phyloP scores from a whole-genome alignment of 1,284 basidiomycete genomes.

The Porodaedalea pini region DNA sequence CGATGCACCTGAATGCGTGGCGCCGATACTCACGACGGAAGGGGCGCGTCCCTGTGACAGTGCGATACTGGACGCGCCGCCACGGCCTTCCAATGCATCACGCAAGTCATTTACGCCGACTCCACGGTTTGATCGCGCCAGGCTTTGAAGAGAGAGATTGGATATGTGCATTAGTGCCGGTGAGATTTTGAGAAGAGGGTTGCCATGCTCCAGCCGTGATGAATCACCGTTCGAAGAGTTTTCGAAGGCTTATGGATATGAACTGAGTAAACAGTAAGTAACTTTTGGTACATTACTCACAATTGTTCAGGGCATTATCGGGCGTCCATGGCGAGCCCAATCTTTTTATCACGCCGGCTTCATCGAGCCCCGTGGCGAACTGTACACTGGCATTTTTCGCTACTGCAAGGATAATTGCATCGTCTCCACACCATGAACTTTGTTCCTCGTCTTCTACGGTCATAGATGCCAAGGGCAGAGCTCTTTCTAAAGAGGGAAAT shows the following conservation, averaged over 20 bases:
- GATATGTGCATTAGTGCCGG: slow-evolving; percentile 85
- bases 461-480: slow-evolving; percentile 30
- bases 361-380: slow-evolving; percentile 60
- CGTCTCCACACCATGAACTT: slow-evolving; percentile 18
- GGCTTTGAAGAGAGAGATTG: slow-evolving; percentile 78
- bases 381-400: slow-evolving; percentile 51
- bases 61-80: slow-evolving; percentile 72
- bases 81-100: slow-evolving; percentile 80
- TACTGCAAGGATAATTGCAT: slow-evolving; percentile 53
- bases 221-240: slow-evolving; percentile 53
- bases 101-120: slow-evolving; percentile 84
- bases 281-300: slow-evolving; percentile 44
- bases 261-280: not conserved
- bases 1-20: slow-evolving; percentile 42
- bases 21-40: slow-evolving; percentile 74
- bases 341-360: slow-evolving; percentile 48
- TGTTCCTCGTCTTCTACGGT: not conserved
- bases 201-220: slow-evolving; percentile 59
- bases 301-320: slow-evolving; percentile 69
- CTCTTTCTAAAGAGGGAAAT: slow-evolving; percentile 35
- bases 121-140: slow-evolving; percentile 68
- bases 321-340: slow-evolving; percentile 68
- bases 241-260: slow-evolving; percentile 49
- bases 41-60: slow-evolving; percentile 48
- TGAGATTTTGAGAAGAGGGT: slow-evolving; percentile 72